A percentile compares a stretch with the other conserved stretches of the same genome.
Evolutionary conservation across 306 rosid species (phyloP).

Genomic region (Glycyrrhiza uralensis): DNA sequence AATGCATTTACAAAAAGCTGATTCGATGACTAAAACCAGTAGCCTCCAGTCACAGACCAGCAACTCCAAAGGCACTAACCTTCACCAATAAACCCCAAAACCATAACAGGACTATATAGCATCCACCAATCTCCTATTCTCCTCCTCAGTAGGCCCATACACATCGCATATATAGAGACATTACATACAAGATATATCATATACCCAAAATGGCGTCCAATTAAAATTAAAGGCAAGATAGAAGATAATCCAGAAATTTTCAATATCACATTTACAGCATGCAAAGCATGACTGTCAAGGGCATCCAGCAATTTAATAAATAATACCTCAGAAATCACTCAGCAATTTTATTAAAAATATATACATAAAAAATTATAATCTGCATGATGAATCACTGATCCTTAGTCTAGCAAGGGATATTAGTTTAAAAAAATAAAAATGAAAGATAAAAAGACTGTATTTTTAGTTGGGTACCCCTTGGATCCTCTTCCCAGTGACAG

Average conservation of each 20-base stretch:
- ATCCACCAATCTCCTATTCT: too few relatives aligned
- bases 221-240: background rate
- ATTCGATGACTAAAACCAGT: too few relatives aligned
- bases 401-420: background rate
- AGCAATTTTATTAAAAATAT: background rate
- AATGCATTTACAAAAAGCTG: too few relatives aligned
- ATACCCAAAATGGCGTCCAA: background rate
- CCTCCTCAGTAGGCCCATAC: background rate
- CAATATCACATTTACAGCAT: background rate
- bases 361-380: background rate
- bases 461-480: constrained; percentile 61
- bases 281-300: background rate
- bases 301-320: too few relatives aligned
- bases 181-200: background rate
- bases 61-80: background rate
- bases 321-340: too few relatives aligned
- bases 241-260: background rate
- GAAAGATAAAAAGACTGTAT: background rate
- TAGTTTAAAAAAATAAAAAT: background rate
- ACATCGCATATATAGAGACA: background rate
- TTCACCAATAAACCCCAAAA: background rate
- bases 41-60: background rate
- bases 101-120: too few relatives aligned
- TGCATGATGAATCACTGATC: background rate
- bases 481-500: constrained; percentile 91